phyloP scores from a whole-genome alignment of 2,329 filamentous ascomycete genomes.

The Exophiala sp. region DNA sequence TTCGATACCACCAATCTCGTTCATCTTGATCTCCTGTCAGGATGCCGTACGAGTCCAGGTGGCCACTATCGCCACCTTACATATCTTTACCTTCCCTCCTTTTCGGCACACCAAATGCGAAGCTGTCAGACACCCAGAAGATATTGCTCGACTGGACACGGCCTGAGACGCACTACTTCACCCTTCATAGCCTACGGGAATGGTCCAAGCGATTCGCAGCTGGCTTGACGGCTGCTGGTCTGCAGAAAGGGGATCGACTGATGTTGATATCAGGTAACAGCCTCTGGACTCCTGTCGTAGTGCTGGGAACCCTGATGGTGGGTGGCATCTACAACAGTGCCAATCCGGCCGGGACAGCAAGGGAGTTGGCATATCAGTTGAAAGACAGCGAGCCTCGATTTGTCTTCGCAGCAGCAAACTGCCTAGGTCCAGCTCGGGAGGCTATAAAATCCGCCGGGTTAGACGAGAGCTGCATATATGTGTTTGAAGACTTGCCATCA shows the following conservation, averaged over 20 bases:
- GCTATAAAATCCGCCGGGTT: neutral
- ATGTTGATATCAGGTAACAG: conserved; percentile 66
- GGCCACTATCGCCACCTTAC: neutral
- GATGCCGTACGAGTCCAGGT: conserved; percentile 4
- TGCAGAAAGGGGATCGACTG: conserved; percentile 62
- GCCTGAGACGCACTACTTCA: conserved; percentile 60
- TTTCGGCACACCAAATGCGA: conserved; percentile 2
- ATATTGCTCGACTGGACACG: conserved; percentile 53
- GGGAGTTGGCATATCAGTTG: conserved; percentile 49
- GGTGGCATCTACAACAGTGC: conserved; percentile 49
- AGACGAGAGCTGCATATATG: neutral
- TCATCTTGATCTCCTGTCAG: neutral
- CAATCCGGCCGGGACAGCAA: conserved; percentile 45
- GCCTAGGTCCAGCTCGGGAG: conserved; percentile 47
- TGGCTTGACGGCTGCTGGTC: conserved; percentile 57
- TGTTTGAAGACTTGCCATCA: neutral
- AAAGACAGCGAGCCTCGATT: conserved; percentile 52
- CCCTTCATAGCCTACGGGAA: conserved; percentile 56
- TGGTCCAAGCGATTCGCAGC: conserved; percentile 66
- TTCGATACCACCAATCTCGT: neutral
- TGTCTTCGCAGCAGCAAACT: conserved; percentile 60
- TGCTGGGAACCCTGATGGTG: conserved; percentile 40
- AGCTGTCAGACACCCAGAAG: neutral
- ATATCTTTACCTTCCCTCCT: conserved; percentile 5
- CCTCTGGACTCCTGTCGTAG: conserved; percentile 61